Evolutionary conservation across 768 basidiomycete genomes (phyloP), one percentile per base, ranked within the genome.

Genomic region (Mycena chlorophos): DNA sequence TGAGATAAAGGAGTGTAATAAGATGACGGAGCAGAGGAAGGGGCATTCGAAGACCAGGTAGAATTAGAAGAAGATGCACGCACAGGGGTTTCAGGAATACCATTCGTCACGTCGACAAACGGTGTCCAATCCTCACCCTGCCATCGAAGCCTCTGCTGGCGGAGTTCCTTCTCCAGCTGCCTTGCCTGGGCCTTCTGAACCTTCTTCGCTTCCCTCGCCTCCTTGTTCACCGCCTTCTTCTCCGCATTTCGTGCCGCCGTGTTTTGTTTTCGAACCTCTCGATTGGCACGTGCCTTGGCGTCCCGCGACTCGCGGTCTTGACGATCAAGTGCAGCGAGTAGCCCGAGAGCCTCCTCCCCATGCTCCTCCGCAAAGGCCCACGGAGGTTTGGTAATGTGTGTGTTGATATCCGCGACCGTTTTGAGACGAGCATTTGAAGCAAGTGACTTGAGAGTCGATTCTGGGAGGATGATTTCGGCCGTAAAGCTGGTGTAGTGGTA

Each of bases 361-460:
- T 68, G 61, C 8, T 31, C 22, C 16, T 61, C 52, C 3, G 53
- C 55, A 43, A 34, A 61, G 38, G 39, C 22, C 55, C 55, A 63
- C 8, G 19, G 42, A 5, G 29, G 52, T 8, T 42, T 51, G 5
- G 28, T 20, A 3, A 51, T 20, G 13, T 43, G 31, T 10, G 12
- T 23, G 10, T 8, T 10, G n/a, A 69, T 51, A 37, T 66, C 61
- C 1, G 54, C 62, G 38, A 66, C 19, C 28, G 65, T 65, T 26
- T 52, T 29, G 34, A 65, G 28, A 6, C 16, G 16, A 20, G 34
- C 34, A n/a, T 51, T 54, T 3, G 63, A 54, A 4, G 67, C 63
- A 17, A 73, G 60, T 13, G 59, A 57, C 23, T 60, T 67, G 6
- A 71, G 50, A 2, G 34, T 64, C 29, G 12, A 55, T 49, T 74